Evolutionary conservation across 2,329 filamentous ascomycete species (phyloP), one percentile per base, ranked within the genome.

Genomic region (Pseudocercospora eumusae): DNA sequence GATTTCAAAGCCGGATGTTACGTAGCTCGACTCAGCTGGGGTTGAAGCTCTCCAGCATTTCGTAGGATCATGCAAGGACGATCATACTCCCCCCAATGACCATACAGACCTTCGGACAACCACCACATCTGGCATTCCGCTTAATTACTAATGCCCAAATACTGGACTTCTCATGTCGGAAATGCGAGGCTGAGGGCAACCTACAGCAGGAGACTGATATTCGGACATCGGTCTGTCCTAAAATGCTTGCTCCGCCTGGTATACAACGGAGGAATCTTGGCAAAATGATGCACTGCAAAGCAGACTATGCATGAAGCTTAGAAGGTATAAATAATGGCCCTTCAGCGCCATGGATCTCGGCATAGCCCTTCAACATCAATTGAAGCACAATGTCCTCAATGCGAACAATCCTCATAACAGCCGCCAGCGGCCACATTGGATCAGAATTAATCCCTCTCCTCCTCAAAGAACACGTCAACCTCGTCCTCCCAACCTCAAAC

Each of bases 401-500:
- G 9, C 44, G 40, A 42, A 63, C 62, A n/a, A 62, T 66, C 28
- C 59, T 66, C 25, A 27, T 66, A 27, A 66, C 64, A 4, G 57
- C 62, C 23, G 62, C 62, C 11, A 57, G 45, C 20, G 64, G 64
- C 50, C 42, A 66, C 40, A 63, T 66, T 33, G 62, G 64, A 47
- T 33, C 40, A n/a, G 13, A 64, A 20, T 36, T 66, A 1, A 53
- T 63, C 4, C 57, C 64, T 21, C 13, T 27, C 28, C 62, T 66
- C 4, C 45, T 62, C 6, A 27, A 59, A 13, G 57, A 59, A 47
- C 15, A 55, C 7, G 44, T 63, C 1, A 63, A 66, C 33, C 63
- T 66, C 15, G 55, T 66, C 18, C 53, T 65, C 4, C 60, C 63
- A 25, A 67, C 63, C 1, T 59, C 63, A 21, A 65, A 67, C 20